Evolutionary conservation across 2,329 filamentous ascomycete species (phyloP), one percentile per base, ranked within the genome.

Genomic region (Chaetothyriales sp.): DNA sequence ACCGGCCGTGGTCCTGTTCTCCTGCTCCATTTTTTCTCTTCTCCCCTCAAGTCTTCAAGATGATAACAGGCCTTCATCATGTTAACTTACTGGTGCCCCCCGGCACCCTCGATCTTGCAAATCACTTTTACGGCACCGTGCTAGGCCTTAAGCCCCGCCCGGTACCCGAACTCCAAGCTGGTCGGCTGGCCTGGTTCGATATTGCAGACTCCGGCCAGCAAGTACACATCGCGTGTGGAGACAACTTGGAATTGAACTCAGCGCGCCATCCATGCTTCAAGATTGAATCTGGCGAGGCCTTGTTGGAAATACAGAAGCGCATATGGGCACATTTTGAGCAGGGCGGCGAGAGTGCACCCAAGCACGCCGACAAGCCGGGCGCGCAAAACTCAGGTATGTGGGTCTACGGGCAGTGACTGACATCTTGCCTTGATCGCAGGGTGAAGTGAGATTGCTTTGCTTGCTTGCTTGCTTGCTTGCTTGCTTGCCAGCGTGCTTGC

Each of bases 181-280:
- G 69, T 13, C 70, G 66, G 1, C 66, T 82, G 1, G 71, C 74
- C 7, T 83, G 80, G 78, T 80, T 65, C 51, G 58, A 58, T 18
- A 51, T 54, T 18, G 52, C 37, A 43, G 45, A 40, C 47, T 50
- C 33, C 18, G 49, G 48, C 46, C 46, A 55, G 62, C 66, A 60
- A 71, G 77, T 82, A 67, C 76, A 82, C 60, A 75, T 82, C 51
- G 76, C 70, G 13, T 66, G 67, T 5, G 63, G 64, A 2, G 69
- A 70, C 2, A 71, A 73, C 1, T 77, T 81, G 60, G 77, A 81
- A 65, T 68, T 82, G 13, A 77, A 81, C 4, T 73, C 74, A 0
- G 66, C 66, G 2, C 69, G 77, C 1, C 80, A 83, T 58, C 77
- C 78, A 2, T 83, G 80, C 63, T 82, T 83, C 58, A 71, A 69